Evolutionary conservation across 2,329 filamentous ascomycete genomes (phyloP).

Genomic region (Aspergillus fructus): DNA sequence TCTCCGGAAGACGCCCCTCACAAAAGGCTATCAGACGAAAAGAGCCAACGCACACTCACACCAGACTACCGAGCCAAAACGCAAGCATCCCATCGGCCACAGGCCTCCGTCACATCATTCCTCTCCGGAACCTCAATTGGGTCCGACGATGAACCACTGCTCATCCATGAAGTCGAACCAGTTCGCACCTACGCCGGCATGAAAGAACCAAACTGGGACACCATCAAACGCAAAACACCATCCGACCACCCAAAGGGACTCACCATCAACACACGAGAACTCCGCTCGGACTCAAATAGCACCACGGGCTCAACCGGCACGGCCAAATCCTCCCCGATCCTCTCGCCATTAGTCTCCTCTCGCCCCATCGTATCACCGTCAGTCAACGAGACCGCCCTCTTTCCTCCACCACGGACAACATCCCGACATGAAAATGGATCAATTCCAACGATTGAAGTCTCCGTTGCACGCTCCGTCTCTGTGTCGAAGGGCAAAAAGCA

Average conservation of each 20-base stretch:
- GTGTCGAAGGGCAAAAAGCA: slow-evolving; percentile 36
- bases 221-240: slow-evolving; percentile 17
- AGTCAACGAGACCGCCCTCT: background rate
- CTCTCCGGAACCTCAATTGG: slow-evolving; percentile 16
- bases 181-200: slow-evolving; percentile 17
- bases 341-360: slow-evolving; percentile 13
- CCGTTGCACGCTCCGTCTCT: slow-evolving; percentile 40
- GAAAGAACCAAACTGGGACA: slow-evolving; percentile 26
- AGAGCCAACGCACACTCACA: slow-evolving; percentile 9
- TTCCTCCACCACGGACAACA: slow-evolving; percentile 17
- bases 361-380: background rate
- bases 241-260: slow-evolving; percentile 5
- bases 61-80: slow-evolving; percentile 8
- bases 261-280: slow-evolving; percentile 16
- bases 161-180: slow-evolving; percentile 18
- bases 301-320: slow-evolving; percentile 9
- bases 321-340: slow-evolving; percentile 16
- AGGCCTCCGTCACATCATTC: slow-evolving; percentile 20
- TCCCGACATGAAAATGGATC: slow-evolving; percentile 17
- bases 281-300: slow-evolving; percentile 10
- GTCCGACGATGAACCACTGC: slow-evolving; percentile 16
- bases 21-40: slow-evolving; percentile 19
- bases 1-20: slow-evolving; percentile 11
- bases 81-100: slow-evolving; percentile 13
- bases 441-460: slow-evolving; percentile 32